Conservation (phyloP, 2,329 filamentous ascomycete genomes). For the Xylaria sp. region DNA sequence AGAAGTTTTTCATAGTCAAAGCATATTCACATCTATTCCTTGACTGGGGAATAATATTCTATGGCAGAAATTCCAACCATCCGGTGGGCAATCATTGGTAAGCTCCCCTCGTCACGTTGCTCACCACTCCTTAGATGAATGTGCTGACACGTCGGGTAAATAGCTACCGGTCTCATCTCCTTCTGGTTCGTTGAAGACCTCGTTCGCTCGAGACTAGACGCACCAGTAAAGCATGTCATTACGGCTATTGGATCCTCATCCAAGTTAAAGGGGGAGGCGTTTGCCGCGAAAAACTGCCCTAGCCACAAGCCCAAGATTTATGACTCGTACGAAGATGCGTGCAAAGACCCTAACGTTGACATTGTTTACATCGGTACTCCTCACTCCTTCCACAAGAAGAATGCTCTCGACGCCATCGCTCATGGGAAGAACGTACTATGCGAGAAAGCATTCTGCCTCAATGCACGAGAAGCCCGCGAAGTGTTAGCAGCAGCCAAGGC, state of each 20-base stretch:
- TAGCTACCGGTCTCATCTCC: slow-evolving; percentile 57
- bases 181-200: slow-evolving; percentile 60
- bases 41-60: background rate
- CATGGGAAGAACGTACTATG: slow-evolving; percentile 59
- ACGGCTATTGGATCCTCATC: slow-evolving; percentile 58
- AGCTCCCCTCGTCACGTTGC: background rate
- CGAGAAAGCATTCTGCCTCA: slow-evolving; percentile 59
- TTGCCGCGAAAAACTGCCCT: slow-evolving; percentile 50
- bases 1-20: no score
- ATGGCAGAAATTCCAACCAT: slow-evolving; percentile 40
- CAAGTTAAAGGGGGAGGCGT: slow-evolving; percentile 53
- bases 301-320: slow-evolving; percentile 51
- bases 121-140: background rate
- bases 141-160: background rate
- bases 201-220: slow-evolving; percentile 51
- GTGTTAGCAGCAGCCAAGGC: slow-evolving; percentile 54
- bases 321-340: slow-evolving; percentile 55
- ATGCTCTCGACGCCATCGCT: slow-evolving; percentile 57
- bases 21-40: no score
- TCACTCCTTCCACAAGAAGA: slow-evolving; percentile 57
- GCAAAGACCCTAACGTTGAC: slow-evolving; percentile 56
- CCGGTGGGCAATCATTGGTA: slow-evolving; percentile 52
- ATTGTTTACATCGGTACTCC: slow-evolving; percentile 60
- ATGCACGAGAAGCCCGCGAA: slow-evolving; percentile 53
- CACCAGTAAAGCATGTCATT: slow-evolving; percentile 55